These are phyloP conservation scores for Colletotrichum tabaci DNA, from an alignment of 2,329 filamentous ascomycete species.

Conservation along the genomic window DNA sequence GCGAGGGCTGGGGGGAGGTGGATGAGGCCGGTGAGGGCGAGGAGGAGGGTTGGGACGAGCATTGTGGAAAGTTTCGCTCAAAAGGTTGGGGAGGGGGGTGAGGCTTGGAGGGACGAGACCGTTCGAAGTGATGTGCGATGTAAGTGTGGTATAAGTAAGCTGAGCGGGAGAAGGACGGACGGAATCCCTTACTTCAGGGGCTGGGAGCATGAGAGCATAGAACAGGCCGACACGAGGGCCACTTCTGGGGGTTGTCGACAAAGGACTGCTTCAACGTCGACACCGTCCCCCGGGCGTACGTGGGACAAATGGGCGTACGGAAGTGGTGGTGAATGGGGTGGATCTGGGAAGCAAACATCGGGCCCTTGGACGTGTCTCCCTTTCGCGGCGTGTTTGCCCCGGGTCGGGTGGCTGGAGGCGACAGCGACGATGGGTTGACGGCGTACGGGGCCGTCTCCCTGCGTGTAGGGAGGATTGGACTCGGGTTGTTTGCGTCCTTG, in stretches of 20 bases:
- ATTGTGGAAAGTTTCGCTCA: neutral
- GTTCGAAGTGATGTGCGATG: neutral
- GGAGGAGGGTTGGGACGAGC: conserved; percentile 1
- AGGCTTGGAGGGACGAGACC: neutral
- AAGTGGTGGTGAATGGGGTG: neutral
- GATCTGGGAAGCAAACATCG: neutral
- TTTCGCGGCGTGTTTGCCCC: neutral
- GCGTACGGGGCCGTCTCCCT: neutral
- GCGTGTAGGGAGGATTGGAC: neutral
- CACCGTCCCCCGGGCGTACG: neutral
- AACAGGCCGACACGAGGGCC: too few species aligned
- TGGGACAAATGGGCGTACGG: too few species aligned
- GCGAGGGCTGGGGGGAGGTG: neutral
- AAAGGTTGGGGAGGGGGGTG: neutral
- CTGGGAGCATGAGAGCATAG: neutral
- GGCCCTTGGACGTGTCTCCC: neutral
- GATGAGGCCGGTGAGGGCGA: neutral
- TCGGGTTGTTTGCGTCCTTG: neutral
- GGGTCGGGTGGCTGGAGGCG: neutral
- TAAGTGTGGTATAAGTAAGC: neutral
- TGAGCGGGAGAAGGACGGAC: neutral
- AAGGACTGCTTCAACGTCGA: neutral
- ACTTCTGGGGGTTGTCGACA: neutral
- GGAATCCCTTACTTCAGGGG: neutral
- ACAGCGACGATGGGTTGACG: neutral